Conservation (phyloP, 2,329 filamentous ascomycete species). For the Claviceps quebecensis region DNA sequence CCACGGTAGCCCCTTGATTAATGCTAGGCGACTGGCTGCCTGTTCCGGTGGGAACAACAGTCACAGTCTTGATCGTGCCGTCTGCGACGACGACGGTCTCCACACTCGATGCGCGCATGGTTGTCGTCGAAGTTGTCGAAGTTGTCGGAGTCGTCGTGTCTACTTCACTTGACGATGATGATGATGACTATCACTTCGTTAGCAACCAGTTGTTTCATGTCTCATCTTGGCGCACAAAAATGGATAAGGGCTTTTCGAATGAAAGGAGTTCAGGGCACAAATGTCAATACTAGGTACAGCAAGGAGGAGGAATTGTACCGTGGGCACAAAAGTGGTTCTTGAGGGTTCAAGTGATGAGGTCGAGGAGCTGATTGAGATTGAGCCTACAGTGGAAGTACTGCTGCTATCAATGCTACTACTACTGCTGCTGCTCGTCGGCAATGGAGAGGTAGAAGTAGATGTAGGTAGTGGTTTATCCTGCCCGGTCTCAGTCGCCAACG, state of each 20-base stretch:
- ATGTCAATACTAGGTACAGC: no score
- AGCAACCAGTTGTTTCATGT: not conserved
- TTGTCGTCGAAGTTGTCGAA: slow-evolving; percentile 10
- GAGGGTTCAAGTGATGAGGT: not conserved
- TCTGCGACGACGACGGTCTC: slow-evolving; percentile 41
- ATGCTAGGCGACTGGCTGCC: slow-evolving; percentile 7
- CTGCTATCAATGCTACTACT: slow-evolving; percentile 3
- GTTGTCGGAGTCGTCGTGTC: not conserved
- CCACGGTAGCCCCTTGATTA: slow-evolving; percentile 6
- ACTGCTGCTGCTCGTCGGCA: slow-evolving; percentile 10
- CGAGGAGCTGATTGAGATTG: slow-evolving; percentile 7
- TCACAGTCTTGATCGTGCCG: slow-evolving; percentile 41
- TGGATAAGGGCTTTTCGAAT: no score
- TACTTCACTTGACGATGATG: not conserved
- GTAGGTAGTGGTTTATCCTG: slow-evolving; percentile 17
- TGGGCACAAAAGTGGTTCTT: not conserved
- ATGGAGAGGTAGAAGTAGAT: slow-evolving; percentile 11
- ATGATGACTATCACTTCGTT: not conserved
- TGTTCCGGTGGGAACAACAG: slow-evolving; percentile 30
- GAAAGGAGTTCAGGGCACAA: no score
- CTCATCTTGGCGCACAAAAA: not conserved
- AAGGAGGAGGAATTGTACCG: not conserved
- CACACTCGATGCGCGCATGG: slow-evolving; percentile 16
- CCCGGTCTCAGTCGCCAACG: slow-evolving; percentile 21
- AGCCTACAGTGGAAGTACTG: slow-evolving; percentile 25